Conservation (phyloP, 306 rosid species). For the Alnus rubra region DNA sequence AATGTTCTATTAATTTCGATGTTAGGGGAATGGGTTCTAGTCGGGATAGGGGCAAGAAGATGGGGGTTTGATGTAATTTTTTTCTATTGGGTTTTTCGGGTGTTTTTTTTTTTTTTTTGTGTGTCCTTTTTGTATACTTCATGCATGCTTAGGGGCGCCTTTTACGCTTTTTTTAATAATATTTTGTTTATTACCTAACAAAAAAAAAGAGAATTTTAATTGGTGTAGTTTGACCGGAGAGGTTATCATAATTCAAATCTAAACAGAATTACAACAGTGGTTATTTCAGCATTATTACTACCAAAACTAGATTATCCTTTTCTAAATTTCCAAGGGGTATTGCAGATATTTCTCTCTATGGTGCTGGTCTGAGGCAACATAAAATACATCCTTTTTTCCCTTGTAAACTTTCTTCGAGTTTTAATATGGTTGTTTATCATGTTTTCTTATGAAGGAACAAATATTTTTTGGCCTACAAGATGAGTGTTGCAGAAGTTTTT, state of each 20-base stretch:
- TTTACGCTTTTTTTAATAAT: too few species aligned
- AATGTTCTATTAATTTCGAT: too few species aligned
- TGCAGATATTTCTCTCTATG: neutral
- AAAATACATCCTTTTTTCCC: neutral
- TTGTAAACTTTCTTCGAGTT: neutral
- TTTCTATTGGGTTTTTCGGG: too few species aligned
- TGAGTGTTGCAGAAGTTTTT: neutral
- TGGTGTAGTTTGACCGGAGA: neutral
- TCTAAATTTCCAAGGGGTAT: neutral
- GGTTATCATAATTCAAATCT: neutral
- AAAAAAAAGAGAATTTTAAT: neutral
- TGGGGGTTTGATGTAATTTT: too few species aligned
- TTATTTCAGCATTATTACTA: neutral
- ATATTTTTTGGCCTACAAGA: neutral
- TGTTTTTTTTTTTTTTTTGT: too few species aligned
- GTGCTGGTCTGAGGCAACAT: too few species aligned
- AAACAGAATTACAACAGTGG: neutral
- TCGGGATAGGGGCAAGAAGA: too few species aligned
- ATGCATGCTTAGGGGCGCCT: too few species aligned
- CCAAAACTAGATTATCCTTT: neutral
- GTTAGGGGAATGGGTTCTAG: too few species aligned
- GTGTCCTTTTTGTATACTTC: too few species aligned
- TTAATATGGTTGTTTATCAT: neutral
- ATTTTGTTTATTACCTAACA: too few species aligned
- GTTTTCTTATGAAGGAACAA: neutral